Conservation (phyloP, 2,329 filamentous ascomycete species). For the Acrocalymma vagum region DNA sequence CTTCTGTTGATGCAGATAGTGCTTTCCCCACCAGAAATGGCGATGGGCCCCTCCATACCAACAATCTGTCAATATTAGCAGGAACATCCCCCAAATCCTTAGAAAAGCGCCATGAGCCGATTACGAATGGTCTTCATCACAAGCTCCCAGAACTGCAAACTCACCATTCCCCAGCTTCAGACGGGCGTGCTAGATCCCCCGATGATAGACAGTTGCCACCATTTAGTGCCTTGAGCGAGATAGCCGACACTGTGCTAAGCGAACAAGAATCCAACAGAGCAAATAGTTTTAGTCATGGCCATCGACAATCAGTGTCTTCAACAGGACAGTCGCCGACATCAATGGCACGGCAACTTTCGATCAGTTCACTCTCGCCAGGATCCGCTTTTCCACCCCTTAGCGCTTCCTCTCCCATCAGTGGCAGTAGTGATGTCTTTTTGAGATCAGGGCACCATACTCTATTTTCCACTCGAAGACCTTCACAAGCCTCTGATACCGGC, state of each 20-base stretch:
- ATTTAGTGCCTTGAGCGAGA: conserved; percentile 43
- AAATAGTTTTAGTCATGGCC: conserved; percentile 38
- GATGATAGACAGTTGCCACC: conserved; percentile 41
- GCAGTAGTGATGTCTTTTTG: conserved; percentile 40
- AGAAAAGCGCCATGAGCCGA: conserved; percentile 25
- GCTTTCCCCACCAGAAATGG: too few relatives aligned
- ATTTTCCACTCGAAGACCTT: conserved; percentile 41
- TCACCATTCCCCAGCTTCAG: conserved; percentile 37
- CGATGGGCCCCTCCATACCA: too few relatives aligned
- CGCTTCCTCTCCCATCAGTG: conserved; percentile 42
- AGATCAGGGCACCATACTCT: conserved; percentile 36
- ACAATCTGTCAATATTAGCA: too few relatives aligned
- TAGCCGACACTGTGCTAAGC: conserved; percentile 43
- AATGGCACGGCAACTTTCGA: conserved; percentile 40
- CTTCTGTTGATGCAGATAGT: too few relatives aligned
- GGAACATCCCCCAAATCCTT: conserved; percentile 19
- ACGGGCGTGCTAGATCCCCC: conserved; percentile 37
- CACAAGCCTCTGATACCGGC: conserved; percentile 46
- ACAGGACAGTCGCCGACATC: conserved; percentile 46
- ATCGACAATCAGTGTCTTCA: conserved; percentile 48
- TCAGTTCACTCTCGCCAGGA: conserved; percentile 42
- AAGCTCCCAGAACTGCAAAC: conserved; percentile 48
- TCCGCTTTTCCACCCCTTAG: conserved; percentile 38
- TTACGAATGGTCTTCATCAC: conserved; percentile 27
- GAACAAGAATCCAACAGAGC: conserved; percentile 35